phyloP scores from a whole-genome alignment of 306 rosid genomes.

The Canavalia gladiata region DNA sequence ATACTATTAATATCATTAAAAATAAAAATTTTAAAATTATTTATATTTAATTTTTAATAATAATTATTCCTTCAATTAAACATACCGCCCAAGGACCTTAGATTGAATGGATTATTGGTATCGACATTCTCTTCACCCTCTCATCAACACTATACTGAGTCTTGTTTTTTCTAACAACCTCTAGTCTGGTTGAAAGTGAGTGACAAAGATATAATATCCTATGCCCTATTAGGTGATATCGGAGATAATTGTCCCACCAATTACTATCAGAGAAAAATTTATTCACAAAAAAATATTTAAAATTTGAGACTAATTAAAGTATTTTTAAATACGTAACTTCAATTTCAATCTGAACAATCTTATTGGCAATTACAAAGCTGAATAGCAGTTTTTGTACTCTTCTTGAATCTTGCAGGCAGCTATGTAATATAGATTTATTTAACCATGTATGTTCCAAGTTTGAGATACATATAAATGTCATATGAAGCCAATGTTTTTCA shows the following conservation, averaged over 20 bases:
- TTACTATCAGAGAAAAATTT: background rate
- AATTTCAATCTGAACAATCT: slow-evolving; percentile 37
- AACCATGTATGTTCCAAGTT: slow-evolving; percentile 40
- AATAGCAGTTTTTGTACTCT: slow-evolving; percentile 45
- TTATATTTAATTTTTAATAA: background rate
- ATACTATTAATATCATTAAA: no score
- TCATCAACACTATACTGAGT: slow-evolving; percentile 7
- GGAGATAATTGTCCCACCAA: slow-evolving; percentile 38
- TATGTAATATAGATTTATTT: slow-evolving; percentile 39
- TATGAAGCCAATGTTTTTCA: slow-evolving; percentile 43
- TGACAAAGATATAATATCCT: slow-evolving; percentile 54
- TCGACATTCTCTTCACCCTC: slow-evolving; percentile 42
- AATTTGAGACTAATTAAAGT: background rate
- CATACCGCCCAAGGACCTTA: slow-evolving; percentile 38
- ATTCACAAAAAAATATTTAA: background rate
- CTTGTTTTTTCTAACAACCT: slow-evolving; percentile 57
- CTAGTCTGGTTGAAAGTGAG: slow-evolving; percentile 44
- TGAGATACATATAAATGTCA: slow-evolving; percentile 21
- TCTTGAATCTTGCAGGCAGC: slow-evolving; percentile 42
- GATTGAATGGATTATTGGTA: slow-evolving; percentile 8
- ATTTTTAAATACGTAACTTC: slow-evolving; percentile 39
- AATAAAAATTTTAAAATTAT: background rate
- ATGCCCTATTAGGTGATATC: background rate
- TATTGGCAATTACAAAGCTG: slow-evolving; percentile 47
- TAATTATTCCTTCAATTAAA: no score